Base-by-base conservation (phyloP, 2,329 filamentous ascomycete genomes). In the Fusarium sororula region DNA sequence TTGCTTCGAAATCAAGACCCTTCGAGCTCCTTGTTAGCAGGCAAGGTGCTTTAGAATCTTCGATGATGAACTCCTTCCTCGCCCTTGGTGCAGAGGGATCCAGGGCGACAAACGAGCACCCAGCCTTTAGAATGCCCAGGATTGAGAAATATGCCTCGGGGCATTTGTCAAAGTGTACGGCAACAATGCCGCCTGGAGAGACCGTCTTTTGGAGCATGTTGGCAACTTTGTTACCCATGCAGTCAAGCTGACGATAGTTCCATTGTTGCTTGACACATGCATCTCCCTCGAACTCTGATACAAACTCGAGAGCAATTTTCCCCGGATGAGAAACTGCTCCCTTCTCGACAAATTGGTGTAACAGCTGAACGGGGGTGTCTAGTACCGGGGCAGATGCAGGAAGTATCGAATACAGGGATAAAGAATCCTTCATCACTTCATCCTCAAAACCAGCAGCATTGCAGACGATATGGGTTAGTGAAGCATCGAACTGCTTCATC, bases 101-200 rank as follows among this genome's bases (percentile, higher is more conserved):
- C 15, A 97, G 86, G 0, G 94, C 94, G 22, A 97, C 87, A 80
- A 95, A 97, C 2, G 92, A 90, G 79, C 92, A 95, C 0, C 94
- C 94, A 11, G 92, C 90, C 80, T 97, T 97, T 38, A 97, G 83
- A 61, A 96, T 91, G 2, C 94, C 94, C 4, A 97, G 84, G 44
- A 97, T 95, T 1, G 92, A 89, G 76, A 96, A 94, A 42, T 94
- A 95, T 0, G 94, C 94, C 78, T 96, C 92, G 0, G 94, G 91
- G 69, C 92, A 95, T 79, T 97, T 97, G 63, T 94, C 90, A 77
- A 97, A 97, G 78, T 93, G 94, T 14, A 96, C 87, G 1, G 90
- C 94, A 28, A 97, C 85, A 9, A 95, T 90, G 32, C 79, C 80
- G 84, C 93, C 92, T 0, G 88, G 84, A 0, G 80, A 70, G 1